Conservation (phyloP, 345 rosid species). For the Rhizophora mangle region DNA sequence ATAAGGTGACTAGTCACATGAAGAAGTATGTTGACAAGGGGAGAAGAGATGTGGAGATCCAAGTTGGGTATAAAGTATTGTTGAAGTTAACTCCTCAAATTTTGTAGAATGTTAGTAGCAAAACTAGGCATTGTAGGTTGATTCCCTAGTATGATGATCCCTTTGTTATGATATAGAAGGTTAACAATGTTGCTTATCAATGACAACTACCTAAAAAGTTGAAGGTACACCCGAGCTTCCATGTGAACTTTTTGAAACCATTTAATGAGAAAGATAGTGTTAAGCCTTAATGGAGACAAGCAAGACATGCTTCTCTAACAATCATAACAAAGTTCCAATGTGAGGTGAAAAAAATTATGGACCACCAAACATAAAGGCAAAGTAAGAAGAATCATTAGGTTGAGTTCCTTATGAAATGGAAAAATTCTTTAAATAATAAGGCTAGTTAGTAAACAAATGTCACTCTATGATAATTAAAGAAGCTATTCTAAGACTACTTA, state of each 20-base stretch:
- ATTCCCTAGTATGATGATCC: not conserved
- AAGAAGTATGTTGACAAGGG: too few relatives aligned
- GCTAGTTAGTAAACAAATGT: too few relatives aligned
- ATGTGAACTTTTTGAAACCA: not conserved
- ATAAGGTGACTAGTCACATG: too few relatives aligned
- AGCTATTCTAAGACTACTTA: too few relatives aligned
- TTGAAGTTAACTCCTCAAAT: not conserved
- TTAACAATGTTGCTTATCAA: not conserved
- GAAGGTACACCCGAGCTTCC: not conserved
- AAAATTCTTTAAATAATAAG: not conserved
- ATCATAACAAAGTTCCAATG: not conserved
- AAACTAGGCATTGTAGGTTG: not conserved
- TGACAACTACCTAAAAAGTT: not conserved
- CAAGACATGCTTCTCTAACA: not conserved
- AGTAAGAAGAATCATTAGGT: not conserved
- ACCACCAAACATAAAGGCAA: not conserved
- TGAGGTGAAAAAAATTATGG: not conserved
- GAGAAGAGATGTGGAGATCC: too few relatives aligned
- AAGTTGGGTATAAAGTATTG: too few relatives aligned
- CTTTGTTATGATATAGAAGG: not conserved
- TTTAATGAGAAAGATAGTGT: not conserved
- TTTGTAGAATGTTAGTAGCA: not conserved
- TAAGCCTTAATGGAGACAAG: not conserved
- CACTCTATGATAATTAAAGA: too few relatives aligned
- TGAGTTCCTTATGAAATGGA: not conserved